A percentile compares a stretch with the other conserved stretches of the same genome.
phyloP scores from a whole-genome alignment of 2,329 filamentous ascomycete species.

The Spiromastix sp. region DNA sequence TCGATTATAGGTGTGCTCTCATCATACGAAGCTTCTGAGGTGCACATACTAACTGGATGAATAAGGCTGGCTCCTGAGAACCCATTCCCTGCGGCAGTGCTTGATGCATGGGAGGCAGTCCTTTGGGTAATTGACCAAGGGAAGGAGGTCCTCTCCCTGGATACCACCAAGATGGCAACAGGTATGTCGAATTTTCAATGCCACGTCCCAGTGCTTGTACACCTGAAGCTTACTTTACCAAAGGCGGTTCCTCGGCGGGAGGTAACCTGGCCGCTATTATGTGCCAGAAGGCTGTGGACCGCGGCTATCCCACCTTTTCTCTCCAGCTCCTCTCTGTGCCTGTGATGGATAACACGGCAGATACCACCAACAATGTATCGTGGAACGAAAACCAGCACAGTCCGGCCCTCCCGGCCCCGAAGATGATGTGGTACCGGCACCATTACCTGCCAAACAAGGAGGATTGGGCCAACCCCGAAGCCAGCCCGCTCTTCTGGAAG shows the following conservation, averaged over 20 bases:
- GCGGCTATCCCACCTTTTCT: conserved; percentile 29
- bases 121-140: conserved; percentile 32
- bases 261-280: conserved; percentile 44
- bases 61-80: conserved; percentile 46
- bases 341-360: conserved; percentile 48
- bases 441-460: conserved; percentile 43
- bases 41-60: conserved; percentile 1
- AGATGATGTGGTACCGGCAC: conserved; percentile 52
- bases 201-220: no score
- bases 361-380: conserved; percentile 32
- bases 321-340: conserved; percentile 48
- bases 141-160: conserved; percentile 22
- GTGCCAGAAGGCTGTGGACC: conserved; percentile 39
- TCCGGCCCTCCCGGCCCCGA: conserved; percentile 43
- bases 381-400: conserved; percentile 43
- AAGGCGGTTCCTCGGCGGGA: conserved; percentile 41
- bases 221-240: no score
- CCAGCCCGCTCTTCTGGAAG: conserved; percentile 43
- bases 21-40: background rate
- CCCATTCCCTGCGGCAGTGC: conserved; percentile 46
- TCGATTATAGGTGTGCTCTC: conserved; percentile 42
- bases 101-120: conserved; percentile 47
- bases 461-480: conserved; percentile 41
- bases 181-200: no score
- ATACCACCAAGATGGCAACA: conserved; percentile 33